Base-by-base conservation (phyloP, 768 basidiomycete genomes). In the Trametes punicea region DNA sequence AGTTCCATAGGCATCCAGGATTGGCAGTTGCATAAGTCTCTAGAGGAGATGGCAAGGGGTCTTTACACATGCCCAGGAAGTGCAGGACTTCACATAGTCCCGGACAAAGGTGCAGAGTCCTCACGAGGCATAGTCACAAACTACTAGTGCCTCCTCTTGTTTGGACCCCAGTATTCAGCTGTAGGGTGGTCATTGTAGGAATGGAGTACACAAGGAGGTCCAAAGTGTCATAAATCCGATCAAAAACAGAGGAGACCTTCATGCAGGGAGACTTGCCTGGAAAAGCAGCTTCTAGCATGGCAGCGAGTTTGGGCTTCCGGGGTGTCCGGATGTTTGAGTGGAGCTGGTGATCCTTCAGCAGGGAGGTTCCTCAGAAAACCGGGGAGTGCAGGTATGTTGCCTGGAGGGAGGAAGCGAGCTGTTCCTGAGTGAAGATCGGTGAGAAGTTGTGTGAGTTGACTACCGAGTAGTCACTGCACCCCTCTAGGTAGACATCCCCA, bases 151-250 rank as follows among this genome's bases (percentile, higher is more conserved):
- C n/a, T n/a, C n/a, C n/a, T n/a, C n/a, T n/a, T n/a, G n/a, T n/a
- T n/a, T n/a, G n/a, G n/a, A n/a, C n/a, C n/a, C n/a, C n/a, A n/a
- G n/a, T n/a, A n/a, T n/a, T n/a, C n/a, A n/a, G n/a, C n/a, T n/a
- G n/a, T n/a, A n/a, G 57, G 59, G 25, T 63, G 54, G 44, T 73
- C 68, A 57, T 74, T 72, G 3, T 53, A 40, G 6, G 48, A 6
- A 9, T 59, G 55, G 7, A 74, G 61, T n/a, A 68, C 45, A 0
- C 56, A 57, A 8, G 54, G 34, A 70, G 65, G 55, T 71, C 49
- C 1, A 7, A 27, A 27, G 21, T 44, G 7, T 30, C 59, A 44
- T 64, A 66, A 23, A 65, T 52, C 15, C 45, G 50, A 16, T 54
- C 51, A 16, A 39, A 27, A 55, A 3, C 30, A 51, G 15, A 68